Conservation (phyloP, 495 filamentous ascomycete species). For the Apiosordaria backusii region DNA sequence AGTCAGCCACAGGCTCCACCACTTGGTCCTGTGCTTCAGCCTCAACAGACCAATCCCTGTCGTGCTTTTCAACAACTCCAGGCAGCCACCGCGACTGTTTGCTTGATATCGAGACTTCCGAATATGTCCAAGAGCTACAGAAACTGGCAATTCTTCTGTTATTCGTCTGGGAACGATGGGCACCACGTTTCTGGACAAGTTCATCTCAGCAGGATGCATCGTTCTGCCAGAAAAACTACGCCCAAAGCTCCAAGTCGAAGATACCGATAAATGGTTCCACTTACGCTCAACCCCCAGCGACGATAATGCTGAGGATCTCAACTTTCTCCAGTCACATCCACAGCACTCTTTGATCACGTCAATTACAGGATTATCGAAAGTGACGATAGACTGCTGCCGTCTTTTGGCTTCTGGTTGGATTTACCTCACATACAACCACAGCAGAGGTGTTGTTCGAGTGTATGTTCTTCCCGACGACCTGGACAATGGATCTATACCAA, state of each 20-base stretch:
- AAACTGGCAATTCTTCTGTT: background rate
- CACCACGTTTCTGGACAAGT: background rate
- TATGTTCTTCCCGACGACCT: constrained; percentile 68
- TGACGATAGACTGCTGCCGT: background rate
- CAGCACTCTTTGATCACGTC: background rate
- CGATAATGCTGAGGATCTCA: background rate
- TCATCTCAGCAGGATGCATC: background rate
- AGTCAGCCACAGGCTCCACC: background rate
- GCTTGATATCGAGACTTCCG: background rate
- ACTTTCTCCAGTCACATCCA: background rate
- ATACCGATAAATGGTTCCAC: background rate
- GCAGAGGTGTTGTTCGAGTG: constrained; percentile 47
- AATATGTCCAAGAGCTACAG: background rate
- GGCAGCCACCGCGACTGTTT: background rate
- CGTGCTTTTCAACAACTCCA: background rate
- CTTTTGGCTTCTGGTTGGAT: constrained; percentile 37
- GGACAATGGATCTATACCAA: constrained; percentile 46
- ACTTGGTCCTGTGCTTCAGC: constrained; percentile 30
- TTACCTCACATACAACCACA: constrained; percentile 35
- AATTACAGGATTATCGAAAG: background rate
- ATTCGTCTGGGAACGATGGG: background rate
- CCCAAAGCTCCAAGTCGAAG: background rate
- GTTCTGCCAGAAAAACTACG: background rate
- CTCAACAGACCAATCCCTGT: background rate
- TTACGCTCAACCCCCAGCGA: background rate